Percentiles rank a stretch among this genome's conserved stretches.
These are phyloP conservation scores for Zoysia matrella DNA, from an alignment of 202 grass and related monocot species.

Conservation along the genomic window DNA sequence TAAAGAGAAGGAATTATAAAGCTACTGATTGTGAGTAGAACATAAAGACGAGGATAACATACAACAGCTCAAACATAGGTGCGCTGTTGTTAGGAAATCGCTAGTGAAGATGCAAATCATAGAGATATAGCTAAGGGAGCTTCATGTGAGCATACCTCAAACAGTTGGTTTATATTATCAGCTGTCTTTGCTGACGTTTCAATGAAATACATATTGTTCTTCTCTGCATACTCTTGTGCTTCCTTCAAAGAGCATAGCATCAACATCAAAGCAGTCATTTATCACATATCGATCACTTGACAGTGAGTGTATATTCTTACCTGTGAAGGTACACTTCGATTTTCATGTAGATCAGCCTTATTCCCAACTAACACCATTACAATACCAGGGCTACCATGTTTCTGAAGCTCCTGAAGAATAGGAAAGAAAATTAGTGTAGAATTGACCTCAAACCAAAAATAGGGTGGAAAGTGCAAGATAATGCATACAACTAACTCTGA, in stretches of 20 bases:
- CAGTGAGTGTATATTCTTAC: conserved; percentile 34
- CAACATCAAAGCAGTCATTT: conserved; percentile 13
- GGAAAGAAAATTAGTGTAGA: neutral
- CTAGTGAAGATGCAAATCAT: neutral
- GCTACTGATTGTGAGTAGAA: neutral
- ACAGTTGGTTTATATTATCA: conserved; percentile 94
- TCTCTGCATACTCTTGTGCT: conserved; percentile 82
- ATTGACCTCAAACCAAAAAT: neutral
- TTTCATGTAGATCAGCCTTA: conserved; percentile 91
- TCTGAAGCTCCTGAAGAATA: conserved; percentile 82
- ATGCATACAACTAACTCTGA: neutral
- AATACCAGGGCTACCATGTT: conserved; percentile 90
- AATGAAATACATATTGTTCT: conserved; percentile 93
- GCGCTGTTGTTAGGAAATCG: neutral
- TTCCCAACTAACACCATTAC: conserved; percentile 96
- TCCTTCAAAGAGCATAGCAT: conserved; percentile 58
- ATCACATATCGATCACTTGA: conserved; percentile 14
- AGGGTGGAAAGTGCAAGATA: neutral
- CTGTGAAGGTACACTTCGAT: conserved; percentile 66
- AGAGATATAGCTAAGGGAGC: neutral
- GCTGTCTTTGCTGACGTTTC: conserved; percentile 97
- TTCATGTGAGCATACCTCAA: conserved; percentile 74
- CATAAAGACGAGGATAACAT: neutral
- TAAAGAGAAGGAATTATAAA: neutral
- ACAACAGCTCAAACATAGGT: neutral